phyloP scores from a whole-genome alignment of 805 yeast species.

The Ogataea neopini region DNA sequence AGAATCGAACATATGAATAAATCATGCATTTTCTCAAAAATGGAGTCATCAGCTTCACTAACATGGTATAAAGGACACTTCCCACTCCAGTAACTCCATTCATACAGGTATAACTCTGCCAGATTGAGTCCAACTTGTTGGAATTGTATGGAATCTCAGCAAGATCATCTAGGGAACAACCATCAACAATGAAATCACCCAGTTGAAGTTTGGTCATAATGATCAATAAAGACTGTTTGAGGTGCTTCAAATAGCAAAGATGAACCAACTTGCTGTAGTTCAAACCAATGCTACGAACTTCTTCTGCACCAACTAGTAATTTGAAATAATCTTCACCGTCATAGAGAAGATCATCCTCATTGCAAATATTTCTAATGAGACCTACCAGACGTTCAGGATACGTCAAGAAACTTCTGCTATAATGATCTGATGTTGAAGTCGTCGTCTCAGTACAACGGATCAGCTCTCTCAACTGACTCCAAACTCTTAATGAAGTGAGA shows the following conservation, averaged over 20 bases:
- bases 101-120: conserved; percentile 30
- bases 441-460: conserved; percentile 28
- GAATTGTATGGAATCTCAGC: conserved; percentile 15
- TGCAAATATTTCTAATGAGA: conserved; percentile 57
- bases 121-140: conserved; percentile 17
- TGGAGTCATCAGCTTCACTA: conserved; percentile 59
- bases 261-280: conserved; percentile 48
- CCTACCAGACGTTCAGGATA: conserved; percentile 35
- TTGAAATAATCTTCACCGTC: conserved; percentile 54
- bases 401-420: conserved; percentile 22
- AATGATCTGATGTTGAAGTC: conserved; percentile 16
- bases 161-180: conserved; percentile 12
- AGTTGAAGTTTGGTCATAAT: conserved; percentile 20
- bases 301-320: conserved; percentile 47
- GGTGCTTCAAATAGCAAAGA: conserved; percentile 50
- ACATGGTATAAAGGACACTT: conserved; percentile 49
- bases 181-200: conserved; percentile 6
- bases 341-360: conserved; percentile 36
- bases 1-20: conserved; percentile 53
- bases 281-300: conserved; percentile 47
- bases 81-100: conserved; percentile 35
- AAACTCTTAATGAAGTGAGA: conserved; percentile 56
- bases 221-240: conserved; percentile 47
- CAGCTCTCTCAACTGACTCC: conserved; percentile 38
- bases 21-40: conserved; percentile 65